Conservation (phyloP, 2,329 filamentous ascomycete species). For the Coniochaeta sp. region DNA sequence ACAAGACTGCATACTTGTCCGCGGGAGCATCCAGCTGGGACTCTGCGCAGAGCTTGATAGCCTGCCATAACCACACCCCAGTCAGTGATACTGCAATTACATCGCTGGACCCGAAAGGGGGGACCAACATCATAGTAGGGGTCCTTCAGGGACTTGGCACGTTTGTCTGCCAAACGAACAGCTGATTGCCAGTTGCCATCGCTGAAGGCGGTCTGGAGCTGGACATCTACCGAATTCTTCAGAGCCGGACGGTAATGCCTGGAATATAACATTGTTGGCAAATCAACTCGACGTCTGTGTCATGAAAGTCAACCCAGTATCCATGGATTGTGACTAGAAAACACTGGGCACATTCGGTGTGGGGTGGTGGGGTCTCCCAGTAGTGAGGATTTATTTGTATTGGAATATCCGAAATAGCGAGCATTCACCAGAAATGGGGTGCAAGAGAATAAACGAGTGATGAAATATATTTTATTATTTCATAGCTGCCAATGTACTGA, state of each 20-base stretch:
- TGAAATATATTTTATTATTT: not conserved
- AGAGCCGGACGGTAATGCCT: constrained; percentile 28
- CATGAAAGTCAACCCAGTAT: not conserved
- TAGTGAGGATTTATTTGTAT: not conserved
- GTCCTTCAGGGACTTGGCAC: constrained; percentile 40
- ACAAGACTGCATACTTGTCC: constrained; percentile 35
- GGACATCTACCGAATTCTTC: constrained; percentile 42
- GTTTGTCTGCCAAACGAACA: constrained; percentile 44
- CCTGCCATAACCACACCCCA: constrained; percentile 18
- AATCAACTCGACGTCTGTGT: not conserved
- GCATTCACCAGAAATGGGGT: not conserved
- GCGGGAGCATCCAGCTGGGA: constrained; percentile 41
- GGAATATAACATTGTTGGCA: constrained; percentile 9
- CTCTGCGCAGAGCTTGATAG: constrained; percentile 41
- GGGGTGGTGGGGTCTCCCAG: not conserved
- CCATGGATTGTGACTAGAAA: not conserved
- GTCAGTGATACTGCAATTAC: not conserved
- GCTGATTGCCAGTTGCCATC: constrained; percentile 46
- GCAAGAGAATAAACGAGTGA: not conserved
- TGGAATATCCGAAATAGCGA: too few relatives aligned
- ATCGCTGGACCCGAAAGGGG: not conserved
- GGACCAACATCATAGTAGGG: constrained; percentile 47
- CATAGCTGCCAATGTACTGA: not conserved
- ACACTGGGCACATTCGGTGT: not conserved
- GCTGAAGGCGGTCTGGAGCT: constrained; percentile 47